Evolutionary conservation across 2,329 filamentous ascomycete species (phyloP).

Genomic region (Davidsoniella australis): DNA sequence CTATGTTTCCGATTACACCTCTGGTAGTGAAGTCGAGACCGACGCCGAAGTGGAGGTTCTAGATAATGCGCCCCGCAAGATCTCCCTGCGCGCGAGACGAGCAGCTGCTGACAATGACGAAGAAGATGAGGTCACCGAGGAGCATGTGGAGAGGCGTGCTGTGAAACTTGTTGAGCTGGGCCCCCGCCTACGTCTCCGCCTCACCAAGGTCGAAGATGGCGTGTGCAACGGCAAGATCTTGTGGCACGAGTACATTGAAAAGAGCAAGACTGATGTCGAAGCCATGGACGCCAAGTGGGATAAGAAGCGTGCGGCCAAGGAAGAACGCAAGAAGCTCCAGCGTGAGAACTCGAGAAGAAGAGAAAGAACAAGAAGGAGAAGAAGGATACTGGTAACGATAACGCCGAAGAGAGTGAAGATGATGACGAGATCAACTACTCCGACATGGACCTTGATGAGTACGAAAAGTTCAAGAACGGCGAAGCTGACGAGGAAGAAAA

Average conservation of each 20-base stretch:
- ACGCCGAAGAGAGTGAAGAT: constrained; percentile 21
- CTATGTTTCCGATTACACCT: constrained; percentile 72
- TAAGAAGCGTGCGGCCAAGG: constrained; percentile 61
- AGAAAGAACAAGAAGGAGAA: constrained; percentile 30
- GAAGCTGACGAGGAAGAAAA: constrained; percentile 7
- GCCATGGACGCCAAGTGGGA: constrained; percentile 74
- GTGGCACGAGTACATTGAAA: constrained; percentile 94
- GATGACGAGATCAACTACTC: constrained; percentile 19
- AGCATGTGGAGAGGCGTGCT: constrained; percentile 62
- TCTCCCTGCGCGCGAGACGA: constrained; percentile 22
- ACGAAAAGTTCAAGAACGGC: constrained; percentile 19
- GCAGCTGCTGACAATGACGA: constrained; percentile 27
- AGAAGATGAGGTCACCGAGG: constrained; percentile 17
- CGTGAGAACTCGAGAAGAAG: constrained; percentile 83
- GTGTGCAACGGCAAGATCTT: constrained; percentile 78
- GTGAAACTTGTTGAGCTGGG: constrained; percentile 88
- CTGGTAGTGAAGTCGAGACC: constrained; percentile 82
- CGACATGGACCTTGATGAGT: constrained; percentile 26
- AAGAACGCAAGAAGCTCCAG: constrained; percentile 63
- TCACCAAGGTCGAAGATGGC: constrained; percentile 94
- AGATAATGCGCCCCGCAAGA: constrained; percentile 44
- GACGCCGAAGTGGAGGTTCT: constrained; percentile 87
- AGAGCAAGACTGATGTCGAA: constrained; percentile 60
- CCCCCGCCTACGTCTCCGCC: constrained; percentile 68
- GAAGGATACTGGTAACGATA: constrained; percentile 21